phyloP scores from a whole-genome alignment of 1,284 basidiomycete genomes.

The Veloboletus limbatus region DNA sequence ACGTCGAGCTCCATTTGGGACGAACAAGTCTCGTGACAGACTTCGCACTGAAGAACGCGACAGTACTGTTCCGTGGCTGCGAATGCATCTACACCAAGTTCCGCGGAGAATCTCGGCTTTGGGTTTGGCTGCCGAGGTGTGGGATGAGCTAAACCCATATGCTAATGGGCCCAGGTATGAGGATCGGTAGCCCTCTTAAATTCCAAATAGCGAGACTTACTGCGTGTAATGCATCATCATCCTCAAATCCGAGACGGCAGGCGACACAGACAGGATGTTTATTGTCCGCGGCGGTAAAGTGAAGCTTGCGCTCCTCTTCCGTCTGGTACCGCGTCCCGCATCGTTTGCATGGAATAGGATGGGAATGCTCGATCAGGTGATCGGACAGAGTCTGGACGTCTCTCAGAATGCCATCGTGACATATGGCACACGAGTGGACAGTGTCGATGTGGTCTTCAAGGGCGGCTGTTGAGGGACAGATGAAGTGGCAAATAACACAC shows the following conservation, averaged over 20 bases:
- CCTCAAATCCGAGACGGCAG: conserved; percentile 30
- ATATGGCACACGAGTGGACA: conserved; percentile 28
- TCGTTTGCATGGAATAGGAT: conserved; percentile 24
- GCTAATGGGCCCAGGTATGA: conserved; percentile 20
- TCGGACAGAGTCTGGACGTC: conserved; percentile 28
- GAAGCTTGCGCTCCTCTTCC: conserved; percentile 27
- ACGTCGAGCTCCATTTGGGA: conserved; percentile 30
- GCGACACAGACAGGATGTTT: conserved; percentile 25
- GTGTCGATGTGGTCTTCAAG: conserved; percentile 29
- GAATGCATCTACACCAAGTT: conserved; percentile 7
- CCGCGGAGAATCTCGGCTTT: conserved; percentile 12
- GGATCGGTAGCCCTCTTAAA: conserved; percentile 5
- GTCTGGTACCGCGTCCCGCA: conserved; percentile 31
- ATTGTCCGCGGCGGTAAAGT: conserved; percentile 26
- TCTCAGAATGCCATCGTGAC: conserved; percentile 28
- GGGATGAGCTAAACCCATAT: conserved; percentile 15
- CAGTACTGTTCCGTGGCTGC: not conserved
- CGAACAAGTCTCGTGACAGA: conserved; percentile 26
- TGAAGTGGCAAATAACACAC: conserved; percentile 27
- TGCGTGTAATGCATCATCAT: conserved; percentile 20
- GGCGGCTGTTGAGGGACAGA: conserved; percentile 21
- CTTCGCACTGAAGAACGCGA: conserved; percentile 18
- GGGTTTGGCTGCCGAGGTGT: conserved; percentile 15
- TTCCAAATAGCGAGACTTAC: conserved; percentile 19
- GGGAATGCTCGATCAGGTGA: conserved; percentile 29